Percentiles rank a stretch among this genome's conserved stretches.
These are phyloP conservation scores for Colletotrichum sp. DNA, from an alignment of 2,329 filamentous ascomycete genomes.

Conservation along the genomic window DNA sequence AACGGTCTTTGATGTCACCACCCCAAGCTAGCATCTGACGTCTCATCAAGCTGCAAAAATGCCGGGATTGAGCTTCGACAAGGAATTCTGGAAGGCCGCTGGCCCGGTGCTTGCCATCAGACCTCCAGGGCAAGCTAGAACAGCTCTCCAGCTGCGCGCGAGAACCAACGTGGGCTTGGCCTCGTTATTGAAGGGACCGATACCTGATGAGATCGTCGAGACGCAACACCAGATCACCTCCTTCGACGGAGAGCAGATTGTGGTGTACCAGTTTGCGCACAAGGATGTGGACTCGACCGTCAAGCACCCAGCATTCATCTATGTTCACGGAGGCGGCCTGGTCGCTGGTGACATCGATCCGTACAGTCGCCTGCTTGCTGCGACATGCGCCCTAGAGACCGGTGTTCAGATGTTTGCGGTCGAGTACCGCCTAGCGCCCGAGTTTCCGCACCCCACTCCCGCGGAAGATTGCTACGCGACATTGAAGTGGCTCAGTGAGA, in stretches of 20 bases:
- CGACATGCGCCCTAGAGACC: slow-evolving; percentile 20
- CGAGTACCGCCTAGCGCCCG: slow-evolving; percentile 49
- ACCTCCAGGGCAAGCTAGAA: not conserved
- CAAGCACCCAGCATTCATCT: slow-evolving; percentile 35
- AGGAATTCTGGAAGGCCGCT: slow-evolving; percentile 7
- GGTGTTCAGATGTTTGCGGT: slow-evolving; percentile 40
- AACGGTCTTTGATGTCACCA: not conserved
- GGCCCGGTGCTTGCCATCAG: slow-evolving; percentile 7
- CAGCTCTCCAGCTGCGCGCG: not conserved
- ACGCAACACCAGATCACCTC: not conserved
- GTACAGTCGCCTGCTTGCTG: slow-evolving; percentile 14
- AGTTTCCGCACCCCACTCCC: slow-evolving; percentile 39
- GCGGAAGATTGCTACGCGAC: slow-evolving; percentile 41
- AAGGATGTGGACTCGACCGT: not conserved
- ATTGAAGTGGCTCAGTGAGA: slow-evolving; percentile 27
- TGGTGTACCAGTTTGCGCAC: not conserved
- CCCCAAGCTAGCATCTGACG: not conserved
- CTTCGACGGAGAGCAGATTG: slow-evolving; percentile 1
- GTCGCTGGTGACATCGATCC: slow-evolving; percentile 34
- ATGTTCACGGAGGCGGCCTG: slow-evolving; percentile 49
- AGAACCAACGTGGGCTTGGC: not conserved
- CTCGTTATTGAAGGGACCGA: not conserved
- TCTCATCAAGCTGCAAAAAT: not conserved
- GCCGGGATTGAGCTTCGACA: slow-evolving; percentile 5
- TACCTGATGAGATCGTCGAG: not conserved